A percentile compares a stretch with the other conserved stretches of the same genome.
phyloP scores from a whole-genome alignment of 2,329 filamentous ascomycete species.

The Zarea fungicola region DNA sequence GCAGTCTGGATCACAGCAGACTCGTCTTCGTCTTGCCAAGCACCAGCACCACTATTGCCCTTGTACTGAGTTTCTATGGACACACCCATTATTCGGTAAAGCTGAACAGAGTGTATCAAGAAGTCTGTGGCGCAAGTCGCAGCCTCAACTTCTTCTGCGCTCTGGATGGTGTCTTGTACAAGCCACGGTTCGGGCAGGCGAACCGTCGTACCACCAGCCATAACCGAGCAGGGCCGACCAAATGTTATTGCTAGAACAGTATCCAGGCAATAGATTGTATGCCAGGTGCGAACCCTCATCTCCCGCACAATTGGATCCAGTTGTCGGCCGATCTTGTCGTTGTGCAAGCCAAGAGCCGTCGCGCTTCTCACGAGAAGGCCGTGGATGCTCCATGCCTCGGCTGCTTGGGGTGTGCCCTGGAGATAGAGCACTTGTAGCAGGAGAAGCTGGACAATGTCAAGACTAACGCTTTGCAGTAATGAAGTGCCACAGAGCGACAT shows the following conservation, averaged over 20 bases:
- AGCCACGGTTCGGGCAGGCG: conserved; percentile 28
- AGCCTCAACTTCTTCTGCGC: neutral
- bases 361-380: conserved; percentile 47
- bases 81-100: conserved; percentile 13
- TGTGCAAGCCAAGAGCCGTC: conserved; percentile 47
- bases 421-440: conserved; percentile 46
- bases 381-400: conserved; percentile 50
- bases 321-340: conserved; percentile 27
- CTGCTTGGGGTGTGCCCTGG: conserved; percentile 47
- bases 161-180: neutral
- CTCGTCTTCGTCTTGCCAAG: conserved; percentile 8
- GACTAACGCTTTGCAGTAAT: conserved; percentile 34
- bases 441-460: conserved; percentile 46
- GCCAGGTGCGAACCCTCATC: conserved; percentile 43
- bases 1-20: conserved; percentile 11
- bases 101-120: conserved; percentile 6
- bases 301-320: conserved; percentile 40
- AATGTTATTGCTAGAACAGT: conserved; percentile 43
- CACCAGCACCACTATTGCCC: conserved; percentile 4
- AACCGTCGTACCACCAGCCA: conserved; percentile 35
- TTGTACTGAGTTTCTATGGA: conserved; percentile 13
- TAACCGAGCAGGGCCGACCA: conserved; percentile 41
- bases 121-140: conserved; percentile 2
- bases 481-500: conserved; percentile 37
- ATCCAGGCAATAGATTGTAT: conserved; percentile 25